Evolutionary conservation across 2,329 filamentous ascomycete species (phyloP).

Genomic region (Onygenales sp.): DNA sequence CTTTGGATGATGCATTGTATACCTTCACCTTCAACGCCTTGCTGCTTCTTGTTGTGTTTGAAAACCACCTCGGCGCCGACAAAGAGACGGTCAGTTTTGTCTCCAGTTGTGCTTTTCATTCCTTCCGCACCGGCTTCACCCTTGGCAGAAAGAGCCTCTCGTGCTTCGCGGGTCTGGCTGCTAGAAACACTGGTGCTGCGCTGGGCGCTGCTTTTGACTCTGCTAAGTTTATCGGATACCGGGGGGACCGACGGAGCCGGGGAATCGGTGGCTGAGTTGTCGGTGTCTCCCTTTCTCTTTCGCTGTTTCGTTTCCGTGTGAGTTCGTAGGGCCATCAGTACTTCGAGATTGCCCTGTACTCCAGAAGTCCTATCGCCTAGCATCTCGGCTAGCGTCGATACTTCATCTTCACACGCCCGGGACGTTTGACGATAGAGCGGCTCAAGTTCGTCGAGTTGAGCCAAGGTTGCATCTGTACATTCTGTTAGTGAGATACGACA

Average conservation of each 20-base stretch:
- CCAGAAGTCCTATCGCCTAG: too few relatives aligned
- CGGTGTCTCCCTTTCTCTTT: conserved; percentile 37
- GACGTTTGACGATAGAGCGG: conserved; percentile 36
- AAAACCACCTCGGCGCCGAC: conserved; percentile 43
- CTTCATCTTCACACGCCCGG: conserved; percentile 39
- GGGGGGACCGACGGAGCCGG: conserved; percentile 32
- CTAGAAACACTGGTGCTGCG: conserved; percentile 36
- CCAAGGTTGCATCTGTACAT: conserved; percentile 24
- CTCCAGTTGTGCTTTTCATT: conserved; percentile 34
- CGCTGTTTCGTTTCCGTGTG: conserved; percentile 27
- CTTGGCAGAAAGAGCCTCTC: conserved; percentile 29
- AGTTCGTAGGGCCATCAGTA: too few relatives aligned
- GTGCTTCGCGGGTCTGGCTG: conserved; percentile 26
- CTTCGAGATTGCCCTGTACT: conserved; percentile 24
- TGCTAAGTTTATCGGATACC: conserved; percentile 32
- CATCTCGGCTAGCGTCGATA: too few relatives aligned
- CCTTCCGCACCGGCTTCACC: conserved; percentile 35
- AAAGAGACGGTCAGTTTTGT: conserved; percentile 34
- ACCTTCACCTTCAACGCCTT: conserved; percentile 43
- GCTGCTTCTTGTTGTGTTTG: conserved; percentile 42
- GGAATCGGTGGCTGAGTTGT: conserved; percentile 35
- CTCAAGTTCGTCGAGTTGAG: conserved; percentile 36
- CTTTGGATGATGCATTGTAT: conserved; percentile 71
- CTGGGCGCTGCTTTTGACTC: conserved; percentile 31
- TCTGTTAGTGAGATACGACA: neutral